Conservation (phyloP, 768 basidiomycete genomes). For the Russula sp. region DNA sequence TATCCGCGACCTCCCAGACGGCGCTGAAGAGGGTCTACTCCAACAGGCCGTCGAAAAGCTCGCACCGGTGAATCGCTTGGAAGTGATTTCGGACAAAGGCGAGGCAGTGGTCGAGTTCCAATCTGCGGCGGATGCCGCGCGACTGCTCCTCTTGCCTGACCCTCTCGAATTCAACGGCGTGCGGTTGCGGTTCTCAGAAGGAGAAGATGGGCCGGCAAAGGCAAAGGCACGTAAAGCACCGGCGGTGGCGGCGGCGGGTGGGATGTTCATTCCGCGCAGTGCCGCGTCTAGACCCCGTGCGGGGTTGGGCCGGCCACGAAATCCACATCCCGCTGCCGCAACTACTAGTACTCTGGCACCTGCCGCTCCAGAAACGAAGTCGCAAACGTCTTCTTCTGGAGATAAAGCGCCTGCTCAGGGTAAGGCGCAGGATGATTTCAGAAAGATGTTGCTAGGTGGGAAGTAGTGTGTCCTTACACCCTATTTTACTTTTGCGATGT, state of each 20-base stretch:
- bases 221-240: constrained; percentile 26
- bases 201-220: constrained; percentile 32
- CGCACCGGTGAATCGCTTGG: constrained; percentile 59
- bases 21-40: constrained; percentile 82
- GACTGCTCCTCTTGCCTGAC: constrained; percentile 62
- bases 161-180: constrained; percentile 64
- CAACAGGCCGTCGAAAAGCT: constrained; percentile 86
- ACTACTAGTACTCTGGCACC: background rate
- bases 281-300: constrained; percentile 62
- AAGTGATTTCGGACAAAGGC: constrained; percentile 55
- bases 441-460: constrained; percentile 58
- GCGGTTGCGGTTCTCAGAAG: constrained; percentile 53
- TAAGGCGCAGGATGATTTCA: constrained; percentile 75
- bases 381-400: constrained; percentile 20
- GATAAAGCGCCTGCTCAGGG: constrained; percentile 18
- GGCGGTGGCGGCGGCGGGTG: constrained; percentile 33
- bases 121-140: constrained; percentile 70
- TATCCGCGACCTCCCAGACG: constrained; percentile 63
- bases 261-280: constrained; percentile 61
- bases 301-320: constrained; percentile 57
- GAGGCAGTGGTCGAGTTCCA: constrained; percentile 63
- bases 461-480: constrained; percentile 12
- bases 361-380: constrained; percentile 20
- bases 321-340: constrained; percentile 21
- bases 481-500: background rate